Evolutionary conservation across 148 eudicot species (phyloP), one percentile per base, ranked within the genome.

Genomic region (Diospyros lotus): DNA sequence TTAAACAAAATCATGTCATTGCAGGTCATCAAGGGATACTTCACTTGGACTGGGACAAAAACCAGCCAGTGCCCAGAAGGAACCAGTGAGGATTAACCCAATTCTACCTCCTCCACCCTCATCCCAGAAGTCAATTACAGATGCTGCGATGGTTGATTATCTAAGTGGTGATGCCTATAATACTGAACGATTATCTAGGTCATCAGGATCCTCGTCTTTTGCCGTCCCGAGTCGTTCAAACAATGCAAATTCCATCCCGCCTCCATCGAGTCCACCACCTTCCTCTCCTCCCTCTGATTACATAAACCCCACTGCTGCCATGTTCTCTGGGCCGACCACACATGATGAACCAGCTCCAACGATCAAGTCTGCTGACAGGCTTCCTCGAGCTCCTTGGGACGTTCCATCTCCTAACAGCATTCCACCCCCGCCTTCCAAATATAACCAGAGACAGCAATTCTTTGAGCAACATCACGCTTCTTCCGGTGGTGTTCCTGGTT

Each of bases 401-500:
- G 73, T 81, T 72, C 85, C 84, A 0, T 51, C 90, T 42, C 79
- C 94, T 17, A 78, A 54, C n/a, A 62, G 13, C 51, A 53, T 91
- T 67, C 98, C 98, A 9, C 97, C 98, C 55, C 98, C 97, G 2
- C 97, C 98, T 18, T 78, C 92, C 12, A 84, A 84, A 77, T 65
- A 90, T 72, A 80, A 82, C 75, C 97, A 94, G 80, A 89, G 98
- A 75, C 93, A 85, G 61, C 92, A 89, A 64, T 94, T 85, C 74
- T 92, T 92, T 40, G 93, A 87, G 67, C 87, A 89, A 64, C 84
- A 78, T 1, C 74, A 79, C 54, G 28, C 77, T 58, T 73, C 68
- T 71, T 61, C 81, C 10, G 83, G 86, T 79, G 88, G 86, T 39
- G 62, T 83, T 56, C 80, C 90, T 40, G 79, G 69, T 78, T 84